phyloP scores from a whole-genome alignment of 805 yeast genomes.

The Saturnispora halmiae region DNA sequence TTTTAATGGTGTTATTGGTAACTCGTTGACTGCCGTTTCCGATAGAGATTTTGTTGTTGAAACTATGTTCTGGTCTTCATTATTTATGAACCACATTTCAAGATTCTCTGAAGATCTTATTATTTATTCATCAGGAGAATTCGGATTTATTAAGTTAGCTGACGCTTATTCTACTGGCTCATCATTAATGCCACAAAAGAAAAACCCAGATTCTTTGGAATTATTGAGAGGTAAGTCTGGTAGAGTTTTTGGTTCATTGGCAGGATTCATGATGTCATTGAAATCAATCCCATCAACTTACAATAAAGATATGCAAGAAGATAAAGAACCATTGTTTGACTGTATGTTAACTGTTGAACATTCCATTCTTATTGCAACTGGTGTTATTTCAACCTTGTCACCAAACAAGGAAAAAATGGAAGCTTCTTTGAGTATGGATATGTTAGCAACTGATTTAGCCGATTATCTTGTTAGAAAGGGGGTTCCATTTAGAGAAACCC shows the following conservation, averaged over 20 bases:
- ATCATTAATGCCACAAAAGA: conserved; percentile 98
- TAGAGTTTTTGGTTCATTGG: conserved; percentile 87
- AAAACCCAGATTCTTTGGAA: conserved; percentile 95
- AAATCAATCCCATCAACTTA: conserved; percentile 98
- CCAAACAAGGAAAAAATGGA: conserved; percentile 72
- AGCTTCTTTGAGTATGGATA: conserved; percentile 91
- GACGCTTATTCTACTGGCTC: conserved; percentile 99
- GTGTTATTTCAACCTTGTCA: conserved; percentile 80
- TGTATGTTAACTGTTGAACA: conserved; percentile 84
- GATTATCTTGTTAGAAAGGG: conserved; percentile 96
- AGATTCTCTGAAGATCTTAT: conserved; percentile 91
- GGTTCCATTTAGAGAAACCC: conserved; percentile 98
- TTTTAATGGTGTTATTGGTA: conserved; percentile 82
- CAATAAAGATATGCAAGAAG: conserved; percentile 98
- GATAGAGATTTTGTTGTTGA: conserved; percentile 98
- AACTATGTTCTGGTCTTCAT: conserved; percentile 88
- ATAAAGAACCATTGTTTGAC: conserved; percentile 97
- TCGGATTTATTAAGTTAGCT: conserved; percentile 85
- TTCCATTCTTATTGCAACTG: conserved; percentile 89
- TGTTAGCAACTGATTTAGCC: conserved; percentile 98
- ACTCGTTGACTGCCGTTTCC: conserved; percentile 91
- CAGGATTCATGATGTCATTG: conserved; percentile 93
- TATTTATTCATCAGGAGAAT: conserved; percentile 94
- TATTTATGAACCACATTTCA: conserved; percentile 93
- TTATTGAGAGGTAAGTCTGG: conserved; percentile 95